Evolutionary conservation across 768 basidiomycete genomes (phyloP).

Genomic region (Tremella fuciformis): DNA sequence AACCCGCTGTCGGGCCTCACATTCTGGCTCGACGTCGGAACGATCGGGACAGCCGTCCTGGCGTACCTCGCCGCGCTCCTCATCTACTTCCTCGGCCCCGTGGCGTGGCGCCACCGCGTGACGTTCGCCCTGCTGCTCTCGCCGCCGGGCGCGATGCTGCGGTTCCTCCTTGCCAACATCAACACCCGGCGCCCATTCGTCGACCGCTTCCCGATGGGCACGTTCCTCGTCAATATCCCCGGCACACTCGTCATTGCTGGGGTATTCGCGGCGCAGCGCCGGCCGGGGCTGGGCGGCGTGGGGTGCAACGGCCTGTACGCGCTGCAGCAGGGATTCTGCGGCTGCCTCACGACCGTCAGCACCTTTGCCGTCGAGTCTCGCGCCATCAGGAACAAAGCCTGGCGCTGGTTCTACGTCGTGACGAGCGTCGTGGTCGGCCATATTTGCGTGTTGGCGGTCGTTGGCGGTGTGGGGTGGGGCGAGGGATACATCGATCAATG

Average conservation of each 20-base stretch:
- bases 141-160: constrained; percentile 80
- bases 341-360: constrained; percentile 88
- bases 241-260: constrained; percentile 80
- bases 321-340: constrained; percentile 86
- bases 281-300: constrained; percentile 23
- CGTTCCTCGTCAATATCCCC: constrained; percentile 53
- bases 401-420: constrained; percentile 66
- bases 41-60: constrained; percentile 62
- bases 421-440: constrained; percentile 71
- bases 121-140: constrained; percentile 85
- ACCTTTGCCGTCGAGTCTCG: constrained; percentile 82
- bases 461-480: constrained; percentile 65
- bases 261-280: constrained; percentile 66
- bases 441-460: constrained; percentile 65
- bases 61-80: constrained; percentile 73
- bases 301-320: constrained; percentile 64
- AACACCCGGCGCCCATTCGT: constrained; percentile 58
- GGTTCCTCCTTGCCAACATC: constrained; percentile 73
- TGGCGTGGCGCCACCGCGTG: constrained; percentile 68
- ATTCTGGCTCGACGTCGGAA: constrained; percentile 56
- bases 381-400: constrained; percentile 58
- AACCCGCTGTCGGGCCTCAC: constrained; percentile 3
- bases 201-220: constrained; percentile 47
- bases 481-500: constrained; percentile 11
- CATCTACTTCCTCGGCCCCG: constrained; percentile 71